Base-by-base conservation (phyloP, 441 rosid genomes). In the Croton setiger region DNA sequence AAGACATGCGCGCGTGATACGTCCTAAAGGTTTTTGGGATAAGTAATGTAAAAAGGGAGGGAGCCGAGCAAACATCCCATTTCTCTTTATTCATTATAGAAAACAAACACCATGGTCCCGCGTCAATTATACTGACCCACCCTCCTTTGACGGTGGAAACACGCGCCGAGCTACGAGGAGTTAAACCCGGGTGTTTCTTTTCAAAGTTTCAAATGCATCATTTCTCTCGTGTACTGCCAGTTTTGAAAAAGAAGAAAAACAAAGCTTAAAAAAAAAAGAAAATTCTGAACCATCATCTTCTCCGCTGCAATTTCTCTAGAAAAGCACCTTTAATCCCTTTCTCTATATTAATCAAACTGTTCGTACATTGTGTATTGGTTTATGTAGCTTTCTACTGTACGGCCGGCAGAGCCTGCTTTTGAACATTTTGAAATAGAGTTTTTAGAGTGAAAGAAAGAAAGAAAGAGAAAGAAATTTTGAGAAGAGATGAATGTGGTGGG, bases 401-500 rank as follows among this genome's bases (percentile, higher is more conserved):
- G 23, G 52, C 66, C 60, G 18, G 51, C 60, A 7, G 51, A 36
- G 10, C 47, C 21, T 2, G 54, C 7, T 7, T 54, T 36, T 51
- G 47, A 21, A 35, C 11, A n/a, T 64, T 51, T 18, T 39, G 17
- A 41, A 18, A 47, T 47, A 55, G 13, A 67, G 13, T 31, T 33
- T 47, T 45, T 37, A 54, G 18, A 45, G 10, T 18, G 36, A 47
- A 37, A 2, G 36, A 47, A 37, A 2, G 23, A 63, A 10, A 15
- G 52, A 17, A 57, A 52, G 43, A n/a, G 3, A 8, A 10, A 70
- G 52, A 55, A 64, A 58, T 72, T 41, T 64, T 49, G 58, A 5
- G 27, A 6, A 48, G 75, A 66, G 35, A 83, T 83, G 85, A 83
- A 74, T 70, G 74, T 66, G 49, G 73, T 72, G 0, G 85, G 87